A percentile compares a stretch with the other conserved stretches of the same genome.
phyloP scores from a whole-genome alignment of 768 basidiomycete genomes.

The Amanita exitialis region DNA sequence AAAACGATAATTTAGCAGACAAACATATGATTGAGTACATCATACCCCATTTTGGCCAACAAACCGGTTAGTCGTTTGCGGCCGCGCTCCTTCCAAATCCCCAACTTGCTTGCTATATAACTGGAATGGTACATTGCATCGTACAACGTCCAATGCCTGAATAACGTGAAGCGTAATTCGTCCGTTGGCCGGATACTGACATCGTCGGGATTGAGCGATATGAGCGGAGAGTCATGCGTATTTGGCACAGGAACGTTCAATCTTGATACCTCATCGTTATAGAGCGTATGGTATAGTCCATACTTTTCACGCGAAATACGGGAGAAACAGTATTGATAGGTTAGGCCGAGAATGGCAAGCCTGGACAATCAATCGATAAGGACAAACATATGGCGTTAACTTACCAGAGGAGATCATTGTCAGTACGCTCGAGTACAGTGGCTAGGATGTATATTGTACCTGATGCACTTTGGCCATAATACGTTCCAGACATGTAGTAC shows the following conservation, averaged over 20 bases:
- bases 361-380: conserved; percentile 25
- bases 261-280: conserved; percentile 86
- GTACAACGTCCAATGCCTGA: conserved; percentile 96
- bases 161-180: conserved; percentile 89
- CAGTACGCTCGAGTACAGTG: conserved; percentile 81
- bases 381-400: conserved; percentile 9
- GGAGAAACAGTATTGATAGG: conserved; percentile 83
- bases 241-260: conserved; percentile 59
- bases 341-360: conserved; percentile 89
- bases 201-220: conserved; percentile 73
- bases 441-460: conserved; percentile 86
- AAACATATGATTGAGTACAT: conserved; percentile 7
- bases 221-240: conserved; percentile 22
- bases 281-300: conserved; percentile 71
- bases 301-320: conserved; percentile 84
- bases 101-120: conserved; percentile 90
- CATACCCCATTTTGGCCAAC: conserved; percentile 97
- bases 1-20: background rate
- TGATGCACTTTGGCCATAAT: conserved; percentile 83
- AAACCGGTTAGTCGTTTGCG: conserved; percentile 83
- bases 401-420: conserved; percentile 91
- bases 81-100: conserved; percentile 94
- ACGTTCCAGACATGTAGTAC: conserved; percentile 80
- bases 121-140: conserved; percentile 98
- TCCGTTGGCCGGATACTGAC: conserved; percentile 71